A percentile compares a stretch with the other conserved stretches of the same genome.
phyloP scores from a whole-genome alignment of 2,329 filamentous ascomycete genomes.

The Tothia fuscella region DNA sequence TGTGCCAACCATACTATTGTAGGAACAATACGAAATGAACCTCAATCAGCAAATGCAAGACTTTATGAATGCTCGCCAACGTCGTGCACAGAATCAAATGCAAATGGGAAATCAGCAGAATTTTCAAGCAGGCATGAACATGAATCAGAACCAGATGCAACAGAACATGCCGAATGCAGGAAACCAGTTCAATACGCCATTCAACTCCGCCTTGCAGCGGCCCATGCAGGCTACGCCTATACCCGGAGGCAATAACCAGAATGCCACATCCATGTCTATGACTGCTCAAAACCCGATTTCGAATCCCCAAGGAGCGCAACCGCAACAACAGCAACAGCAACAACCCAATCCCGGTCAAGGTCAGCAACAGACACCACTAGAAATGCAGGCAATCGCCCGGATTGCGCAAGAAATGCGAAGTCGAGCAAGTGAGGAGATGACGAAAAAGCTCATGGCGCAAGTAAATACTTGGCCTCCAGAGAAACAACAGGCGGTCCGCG shows the following conservation, averaged over 20 bases:
- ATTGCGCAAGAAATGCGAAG: conserved; percentile 3
- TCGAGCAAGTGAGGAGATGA: conserved; percentile 2
- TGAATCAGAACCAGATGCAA: conserved; percentile 25
- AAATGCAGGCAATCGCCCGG: conserved; percentile 9
- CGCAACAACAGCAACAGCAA: conserved; percentile 21
- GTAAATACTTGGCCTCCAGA: background rate
- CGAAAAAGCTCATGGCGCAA: conserved; percentile 11
- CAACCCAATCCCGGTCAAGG: conserved; percentile 20
- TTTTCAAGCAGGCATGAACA: conserved; percentile 17
- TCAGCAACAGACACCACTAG: conserved; percentile 8
- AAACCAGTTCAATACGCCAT: conserved; percentile 28
- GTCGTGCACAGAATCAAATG: conserved; percentile 1
- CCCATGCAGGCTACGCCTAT: conserved; percentile 40
- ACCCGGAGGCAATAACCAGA: conserved; percentile 21
- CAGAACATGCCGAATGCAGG: conserved; percentile 26
- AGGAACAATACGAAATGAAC: conserved; percentile 1
- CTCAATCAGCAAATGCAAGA: conserved; percentile 1
- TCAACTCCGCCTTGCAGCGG: conserved; percentile 38
- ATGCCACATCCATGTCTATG: conserved; percentile 18
- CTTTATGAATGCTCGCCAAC: background rate
- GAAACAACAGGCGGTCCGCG: background rate
- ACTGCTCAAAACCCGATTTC: background rate
- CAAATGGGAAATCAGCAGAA: conserved; percentile 6
- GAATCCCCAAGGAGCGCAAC: conserved; percentile 17
- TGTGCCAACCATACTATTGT: background rate